These are phyloP conservation scores for Gastrolobium bilobum DNA, from an alignment of 306 rosid species.

Conservation along the genomic window DNA sequence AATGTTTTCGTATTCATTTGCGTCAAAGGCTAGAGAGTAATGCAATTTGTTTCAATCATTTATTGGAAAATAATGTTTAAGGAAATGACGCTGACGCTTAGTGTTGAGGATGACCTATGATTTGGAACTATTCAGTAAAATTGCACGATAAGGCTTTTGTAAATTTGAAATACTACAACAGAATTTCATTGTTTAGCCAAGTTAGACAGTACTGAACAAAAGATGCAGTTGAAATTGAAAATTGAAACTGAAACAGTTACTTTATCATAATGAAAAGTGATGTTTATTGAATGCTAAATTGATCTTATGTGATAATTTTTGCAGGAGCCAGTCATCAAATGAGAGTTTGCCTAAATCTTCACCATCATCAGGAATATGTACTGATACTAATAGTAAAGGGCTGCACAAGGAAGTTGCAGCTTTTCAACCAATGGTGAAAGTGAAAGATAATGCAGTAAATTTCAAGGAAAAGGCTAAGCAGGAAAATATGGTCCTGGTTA, in stretches of 20 bases:
- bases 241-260: neutral
- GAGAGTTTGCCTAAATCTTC: constrained; percentile 44
- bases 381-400: constrained; percentile 43
- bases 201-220: neutral
- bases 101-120: constrained; percentile 13
- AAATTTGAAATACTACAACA: neutral
- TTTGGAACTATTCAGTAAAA: neutral
- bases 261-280: neutral
- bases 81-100: constrained; percentile 21
- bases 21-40: neutral
- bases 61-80: neutral
- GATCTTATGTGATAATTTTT: neutral
- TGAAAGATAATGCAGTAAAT: constrained; percentile 42
- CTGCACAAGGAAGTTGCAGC: constrained; percentile 47
- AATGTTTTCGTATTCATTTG: constrained; percentile 4
- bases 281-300: constrained; percentile 14
- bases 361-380: constrained; percentile 41
- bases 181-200: constrained; percentile 3
- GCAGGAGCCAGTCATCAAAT: constrained; percentile 60
- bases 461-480: constrained; percentile 47
- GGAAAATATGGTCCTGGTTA: constrained; percentile 37
- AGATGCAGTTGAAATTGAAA: constrained; percentile 4
- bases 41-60: neutral
- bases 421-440: constrained; percentile 48
- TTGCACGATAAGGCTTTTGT: constrained; percentile 28